Evolutionary conservation across 257 asterid species (phyloP), one percentile per base, ranked within the genome.

Genomic region (Marsdenia floribunda): DNA sequence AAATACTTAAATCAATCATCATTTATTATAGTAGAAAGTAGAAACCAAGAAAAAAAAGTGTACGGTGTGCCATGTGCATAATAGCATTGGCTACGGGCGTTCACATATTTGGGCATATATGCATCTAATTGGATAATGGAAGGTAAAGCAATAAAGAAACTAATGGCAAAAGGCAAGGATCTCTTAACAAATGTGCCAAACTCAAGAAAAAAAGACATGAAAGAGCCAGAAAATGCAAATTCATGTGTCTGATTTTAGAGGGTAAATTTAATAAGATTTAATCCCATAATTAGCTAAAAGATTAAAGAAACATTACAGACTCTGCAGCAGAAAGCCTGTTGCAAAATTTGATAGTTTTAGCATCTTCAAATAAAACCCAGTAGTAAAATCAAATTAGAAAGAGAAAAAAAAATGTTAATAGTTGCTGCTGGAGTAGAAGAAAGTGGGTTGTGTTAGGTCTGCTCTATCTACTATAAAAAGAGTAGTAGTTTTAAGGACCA

Each of bases 371-470:
- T 10, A 37, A 26, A 22, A 21, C 44, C 35, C 47, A 59, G 37
- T 71, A 13, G 26, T 33, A 18, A 70, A 61, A 19, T 35, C 9
- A 55, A 79, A 76, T 73, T 38, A 81, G 77, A 55, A 29, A 29
- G 22, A 21, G 21, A 16, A 29, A 11, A 16, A 29, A 11, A 40
- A 24, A n/a, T 21, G 21, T 54, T 54, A 52, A 15, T 3, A 18
- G 37, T 11, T 13, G 37, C 18, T 24, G 76, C 35, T 33, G 68
- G 68, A 33, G 18, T 33, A 1, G 49, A 29, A 33, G n/a, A 29
- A 63, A 15, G 82, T 73, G 82, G 79, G 80, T 70, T 64, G 83
- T 83, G 84, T 83, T 29, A 87, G 89, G 87, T 84, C 85, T 82
- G 88, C 75, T 68, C 4, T 57, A 42, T n/a, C 63, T 76, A 69